Base-by-base conservation (phyloP, 2,329 filamentous ascomycete genomes). In the Hypoxylon sp. region DNA sequence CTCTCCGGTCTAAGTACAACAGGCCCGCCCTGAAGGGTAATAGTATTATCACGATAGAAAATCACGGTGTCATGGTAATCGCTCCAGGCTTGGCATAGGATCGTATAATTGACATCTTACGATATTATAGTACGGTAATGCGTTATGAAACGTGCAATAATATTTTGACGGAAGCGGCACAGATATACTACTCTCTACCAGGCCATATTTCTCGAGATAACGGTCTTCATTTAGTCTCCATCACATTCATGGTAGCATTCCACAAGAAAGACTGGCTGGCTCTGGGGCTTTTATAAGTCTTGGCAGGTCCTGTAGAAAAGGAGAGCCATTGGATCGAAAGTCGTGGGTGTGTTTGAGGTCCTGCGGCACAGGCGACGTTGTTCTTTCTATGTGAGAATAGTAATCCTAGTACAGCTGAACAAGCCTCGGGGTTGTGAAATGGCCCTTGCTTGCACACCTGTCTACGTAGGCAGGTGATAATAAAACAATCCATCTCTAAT, bases 191-290 rank as follows among this genome's bases (percentile, higher is more conserved):
- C 6, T 37, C 37, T 42, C n/a, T 42, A 17, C 15, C 8, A 19
- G 37, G n/a, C n/a, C n/a, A 42, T 42, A 42, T 17, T 42, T 8
- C n/a, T 17, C 37, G 37, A 42, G n/a, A 42, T 42, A 42, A 42
- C 37, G n/a, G 6, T 42, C 37, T 1, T 8, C 7, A 11, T 32
- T 32, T 42, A 8, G n/a, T 42, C 17, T 8, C n/a, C 6, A 7
- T n/a, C n/a, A 7, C 17, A 42, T 8, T 42, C 6, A 6, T 6
- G 37, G 37, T 8, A 17, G n/a, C n/a, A 42, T 42, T 42, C 37
- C 37, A n/a, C 37, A n/a, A 42, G 37, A 17, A 17, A 42, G n/a
- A 42, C 37, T 42, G n/a, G 37, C 37, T 37, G 17, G n/a, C 37
- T 42, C n/a, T n/a, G 2, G 6, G 24, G 24, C 24, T 27, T 27